Evolutionary conservation across 495 filamentous ascomycete genomes (phyloP).

Genomic region (Neurospora sp.): DNA sequence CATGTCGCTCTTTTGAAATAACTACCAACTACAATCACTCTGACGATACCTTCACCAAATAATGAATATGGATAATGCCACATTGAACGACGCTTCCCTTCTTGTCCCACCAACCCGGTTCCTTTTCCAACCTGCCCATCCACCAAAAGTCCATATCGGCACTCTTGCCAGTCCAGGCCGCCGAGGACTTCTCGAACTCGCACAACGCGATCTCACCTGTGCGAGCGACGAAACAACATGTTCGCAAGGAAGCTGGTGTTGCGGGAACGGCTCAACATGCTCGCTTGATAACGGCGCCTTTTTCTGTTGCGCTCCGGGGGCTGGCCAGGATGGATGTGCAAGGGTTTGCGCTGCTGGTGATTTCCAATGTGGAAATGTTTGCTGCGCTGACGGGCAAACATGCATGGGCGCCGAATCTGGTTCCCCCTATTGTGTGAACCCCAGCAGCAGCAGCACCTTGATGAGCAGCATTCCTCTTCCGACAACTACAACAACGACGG

Average conservation of each 20-base stretch:
- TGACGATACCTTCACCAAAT: background rate
- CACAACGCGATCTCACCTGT: background rate
- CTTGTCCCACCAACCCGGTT: constrained; percentile 2
- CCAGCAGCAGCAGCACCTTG: background rate
- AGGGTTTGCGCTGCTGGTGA: constrained; percentile 15
- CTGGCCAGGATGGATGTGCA: constrained; percentile 4
- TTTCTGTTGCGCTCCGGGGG: constrained; percentile 11
- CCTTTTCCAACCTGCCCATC: constrained; percentile 7
- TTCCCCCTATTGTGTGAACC: constrained; percentile 7
- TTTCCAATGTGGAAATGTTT: constrained; percentile 16
- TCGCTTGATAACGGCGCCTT: constrained; percentile 9
- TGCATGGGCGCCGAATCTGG: constrained; percentile 8
- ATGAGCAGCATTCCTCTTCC: background rate
- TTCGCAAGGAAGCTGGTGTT: constrained; percentile 14
- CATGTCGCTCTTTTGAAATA: background rate
- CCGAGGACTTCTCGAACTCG: background rate
- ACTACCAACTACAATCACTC: background rate
- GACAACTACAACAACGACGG: background rate
- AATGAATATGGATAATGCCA: background rate
- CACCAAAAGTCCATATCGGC: background rate
- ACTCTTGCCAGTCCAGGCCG: background rate
- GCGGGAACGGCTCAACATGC: constrained; percentile 11
- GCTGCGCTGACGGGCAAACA: constrained; percentile 13
- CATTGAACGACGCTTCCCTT: background rate
- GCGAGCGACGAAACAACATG: constrained; percentile 10